phyloP scores from a whole-genome alignment of 2,329 filamentous ascomycete genomes.

The Diaporthe eres region DNA sequence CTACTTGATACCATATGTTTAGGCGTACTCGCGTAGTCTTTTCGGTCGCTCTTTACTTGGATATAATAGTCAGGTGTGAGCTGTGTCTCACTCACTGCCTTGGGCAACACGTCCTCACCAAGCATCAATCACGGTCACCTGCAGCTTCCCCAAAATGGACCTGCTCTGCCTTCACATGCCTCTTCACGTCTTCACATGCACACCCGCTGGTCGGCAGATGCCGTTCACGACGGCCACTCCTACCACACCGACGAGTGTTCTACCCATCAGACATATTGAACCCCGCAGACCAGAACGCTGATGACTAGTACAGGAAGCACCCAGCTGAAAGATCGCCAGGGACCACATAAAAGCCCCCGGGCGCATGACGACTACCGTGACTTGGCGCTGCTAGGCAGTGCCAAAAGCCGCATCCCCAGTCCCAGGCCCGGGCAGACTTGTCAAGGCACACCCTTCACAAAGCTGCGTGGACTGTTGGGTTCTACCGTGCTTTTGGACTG shows the following conservation, averaged over 20 bases:
- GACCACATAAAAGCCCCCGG: neutral
- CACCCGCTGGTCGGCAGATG: neutral
- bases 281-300: constrained; percentile 16
- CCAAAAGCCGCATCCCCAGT: constrained; percentile 10
- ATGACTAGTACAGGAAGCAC: neutral
- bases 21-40: neutral
- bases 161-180: constrained; percentile 2
- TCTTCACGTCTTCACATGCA: constrained; percentile 18
- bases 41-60: neutral
- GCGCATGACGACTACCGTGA: constrained; percentile 15
- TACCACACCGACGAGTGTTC: neutral
- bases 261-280: neutral
- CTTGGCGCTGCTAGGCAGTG: constrained; percentile 21
- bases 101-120: neutral
- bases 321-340: constrained; percentile 35
- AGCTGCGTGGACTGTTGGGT: neutral
- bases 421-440: neutral
- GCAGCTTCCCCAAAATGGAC: neutral
- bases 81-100: neutral
- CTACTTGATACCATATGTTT: neutral
- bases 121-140: neutral
- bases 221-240: neutral
- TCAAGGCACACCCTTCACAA: constrained; percentile 11
- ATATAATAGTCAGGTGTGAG: neutral
- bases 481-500: neutral